Base-by-base conservation (phyloP, 2,329 filamentous ascomycete genomes). In the Pezicula carpinea region DNA sequence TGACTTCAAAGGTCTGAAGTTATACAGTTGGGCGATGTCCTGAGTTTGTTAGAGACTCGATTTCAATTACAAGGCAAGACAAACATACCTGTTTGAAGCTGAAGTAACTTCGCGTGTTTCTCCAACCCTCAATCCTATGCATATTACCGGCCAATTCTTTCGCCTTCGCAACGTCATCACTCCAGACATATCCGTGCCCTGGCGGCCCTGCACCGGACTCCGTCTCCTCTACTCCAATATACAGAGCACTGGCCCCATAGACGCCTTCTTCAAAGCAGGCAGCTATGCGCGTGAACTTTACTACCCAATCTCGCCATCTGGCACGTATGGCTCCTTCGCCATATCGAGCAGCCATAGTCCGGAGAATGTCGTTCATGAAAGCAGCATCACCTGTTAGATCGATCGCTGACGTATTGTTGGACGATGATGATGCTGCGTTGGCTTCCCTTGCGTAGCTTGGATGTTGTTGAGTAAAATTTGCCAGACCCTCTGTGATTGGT, bases 161-260 rank as follows among this genome's bases (percentile, higher is more conserved):
- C 58, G 87, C 79, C 67, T 89, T 92, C 6, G 85, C 77, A 34
- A 75, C 72, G 47, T 96, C 89, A 59, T 96, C 89, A 3, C 85
- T 71, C 93, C 93, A 99, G 29, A 99, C 92, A 63, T 95, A 97
- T 34, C 93, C 93, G 64, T 97, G 93, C 0, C 92, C 92, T 11
- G 7, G 18, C 14, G 38, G 38, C 2, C 79, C 79, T 11, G 87
- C 74, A 4, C 71, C 70, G 49, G 75, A 69, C 33, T 84, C 81
- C 34, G 77, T 74, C 60, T 91, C 87, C 55, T 89, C 85, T 11
- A 84, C 81, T 5, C 87, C 88, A 49, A 96, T 89, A 61, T 91
- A 89, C 29, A 99, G 74, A 29, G 91, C 89, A 49, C 88, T 95
- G 11, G 89, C 89, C 22, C 93, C 95, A 60, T 96, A 99, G 4